phyloP scores from a whole-genome alignment of 2,329 filamentous ascomycete genomes.

The Pseudogymnoascus sp. region DNA sequence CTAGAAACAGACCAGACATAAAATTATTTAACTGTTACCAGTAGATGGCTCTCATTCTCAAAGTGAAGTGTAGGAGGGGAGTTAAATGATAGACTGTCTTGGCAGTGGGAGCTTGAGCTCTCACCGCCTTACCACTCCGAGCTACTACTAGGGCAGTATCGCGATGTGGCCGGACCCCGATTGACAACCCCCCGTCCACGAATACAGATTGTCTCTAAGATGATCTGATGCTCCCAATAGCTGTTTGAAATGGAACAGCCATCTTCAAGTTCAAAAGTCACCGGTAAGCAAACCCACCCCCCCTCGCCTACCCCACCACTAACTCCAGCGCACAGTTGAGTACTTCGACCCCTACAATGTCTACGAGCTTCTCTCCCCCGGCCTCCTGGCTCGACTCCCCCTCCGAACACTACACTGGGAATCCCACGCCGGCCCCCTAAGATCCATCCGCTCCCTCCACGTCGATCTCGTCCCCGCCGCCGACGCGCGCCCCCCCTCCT shows the following conservation, averaged over 20 bases:
- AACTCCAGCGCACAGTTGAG: slow-evolving; percentile 60
- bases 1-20: not conserved
- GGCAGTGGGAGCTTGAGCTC: slow-evolving; percentile 1
- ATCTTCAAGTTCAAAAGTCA: slow-evolving; percentile 69
- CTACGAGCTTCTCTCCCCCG: slow-evolving; percentile 72
- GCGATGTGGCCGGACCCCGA: slow-evolving; percentile 6
- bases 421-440: slow-evolving; percentile 80
- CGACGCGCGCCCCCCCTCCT: slow-evolving; percentile 36
- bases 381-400: slow-evolving; percentile 72
- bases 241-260: slow-evolving; percentile 55
- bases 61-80: not conserved
- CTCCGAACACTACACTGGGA: slow-evolving; percentile 95
- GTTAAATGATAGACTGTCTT: not conserved
- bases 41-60: not conserved
- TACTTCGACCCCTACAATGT: slow-evolving; percentile 91
- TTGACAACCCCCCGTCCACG: slow-evolving; percentile 1
- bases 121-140: slow-evolving; percentile 3
- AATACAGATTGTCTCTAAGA: slow-evolving; percentile 8
- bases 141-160: slow-evolving; percentile 5
- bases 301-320: not conserved
- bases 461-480: slow-evolving; percentile 67
- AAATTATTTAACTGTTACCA: no score
- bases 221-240: not conserved
- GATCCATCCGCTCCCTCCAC: slow-evolving; percentile 89
- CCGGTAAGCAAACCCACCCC: slow-evolving; percentile 44